Evolutionary conservation across 148 eudicot genomes (phyloP).

Genomic region (Oxyria digyna): DNA sequence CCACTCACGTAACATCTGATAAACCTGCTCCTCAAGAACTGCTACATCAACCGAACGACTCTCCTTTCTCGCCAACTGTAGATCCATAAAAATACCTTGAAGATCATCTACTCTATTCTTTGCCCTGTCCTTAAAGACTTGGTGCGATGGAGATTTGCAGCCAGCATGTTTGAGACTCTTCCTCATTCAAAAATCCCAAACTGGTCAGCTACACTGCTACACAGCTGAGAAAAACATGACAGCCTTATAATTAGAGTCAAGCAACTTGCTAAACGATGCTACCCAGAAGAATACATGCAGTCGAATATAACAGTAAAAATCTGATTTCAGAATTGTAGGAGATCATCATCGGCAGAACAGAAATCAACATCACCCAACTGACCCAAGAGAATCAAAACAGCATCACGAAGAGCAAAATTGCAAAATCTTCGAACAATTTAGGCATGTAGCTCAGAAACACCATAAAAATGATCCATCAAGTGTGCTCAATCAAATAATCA

Average conservation of each 20-base stretch:
- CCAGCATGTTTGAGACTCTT: constrained; percentile 62
- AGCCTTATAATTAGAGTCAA: not conserved
- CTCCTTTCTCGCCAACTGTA: constrained; percentile 82
- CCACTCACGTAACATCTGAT: constrained; percentile 93
- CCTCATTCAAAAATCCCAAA: constrained; percentile 41
- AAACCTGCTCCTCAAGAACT: constrained; percentile 76
- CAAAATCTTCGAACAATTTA: not conserved
- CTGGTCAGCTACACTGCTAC: not conserved
- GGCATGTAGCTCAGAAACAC: not conserved
- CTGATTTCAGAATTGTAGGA: not conserved
- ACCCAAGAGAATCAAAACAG: not conserved
- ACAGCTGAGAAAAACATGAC: too few species aligned
- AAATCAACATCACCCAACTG: not conserved
- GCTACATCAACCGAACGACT: constrained; percentile 60
- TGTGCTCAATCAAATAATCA: not conserved
- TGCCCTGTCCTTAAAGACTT: constrained; percentile 78
- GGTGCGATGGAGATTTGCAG: constrained; percentile 71
- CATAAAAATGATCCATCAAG: too few species aligned
- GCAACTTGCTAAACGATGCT: not conserved
- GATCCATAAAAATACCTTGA: constrained; percentile 66
- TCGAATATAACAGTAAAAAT: not conserved
- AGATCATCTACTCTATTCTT: constrained; percentile 95
- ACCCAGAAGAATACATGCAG: not conserved
- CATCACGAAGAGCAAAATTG: not conserved
- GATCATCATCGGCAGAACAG: too few species aligned